Conservation (phyloP, 345 rosid species). For the Lumnitzera littorea region DNA sequence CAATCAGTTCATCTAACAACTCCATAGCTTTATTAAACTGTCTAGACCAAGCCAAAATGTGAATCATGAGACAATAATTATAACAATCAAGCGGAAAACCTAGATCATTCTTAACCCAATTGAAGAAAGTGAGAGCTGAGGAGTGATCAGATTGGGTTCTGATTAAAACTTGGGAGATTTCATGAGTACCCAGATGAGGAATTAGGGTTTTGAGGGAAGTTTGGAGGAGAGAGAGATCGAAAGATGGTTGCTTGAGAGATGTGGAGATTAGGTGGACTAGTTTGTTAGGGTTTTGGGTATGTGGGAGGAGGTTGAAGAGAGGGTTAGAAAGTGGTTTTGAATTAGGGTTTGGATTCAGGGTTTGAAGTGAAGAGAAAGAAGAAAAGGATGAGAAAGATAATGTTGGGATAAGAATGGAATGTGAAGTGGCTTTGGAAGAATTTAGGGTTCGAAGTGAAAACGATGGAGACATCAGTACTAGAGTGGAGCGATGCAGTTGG, state of each 20-base stretch:
- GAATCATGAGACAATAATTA: slow-evolving; percentile 53
- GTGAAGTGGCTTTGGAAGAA: too few species aligned
- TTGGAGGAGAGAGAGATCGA: slow-evolving; percentile 17
- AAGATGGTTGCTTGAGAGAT: slow-evolving; percentile 32
- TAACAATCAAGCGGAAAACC: slow-evolving; percentile 26
- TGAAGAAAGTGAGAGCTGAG: slow-evolving; percentile 49
- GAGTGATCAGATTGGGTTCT: slow-evolving; percentile 58
- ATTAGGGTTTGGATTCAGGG: slow-evolving; percentile 16
- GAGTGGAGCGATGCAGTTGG: too few species aligned
- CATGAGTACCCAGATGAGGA: slow-evolving; percentile 41
- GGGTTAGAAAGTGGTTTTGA: slow-evolving; percentile 31
- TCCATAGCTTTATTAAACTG: slow-evolving; percentile 45
- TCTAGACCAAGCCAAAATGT: slow-evolving; percentile 48
- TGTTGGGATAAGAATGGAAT: too few species aligned
- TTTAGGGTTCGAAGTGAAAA: too few species aligned
- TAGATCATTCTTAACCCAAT: slow-evolving; percentile 51
- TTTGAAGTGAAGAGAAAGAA: slow-evolving; percentile 21
- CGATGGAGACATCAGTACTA: too few species aligned
- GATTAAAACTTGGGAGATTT: slow-evolving; percentile 57
- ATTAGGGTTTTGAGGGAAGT: slow-evolving; percentile 23
- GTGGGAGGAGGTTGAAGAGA: slow-evolving; percentile 48
- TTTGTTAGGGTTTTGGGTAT: slow-evolving; percentile 52
- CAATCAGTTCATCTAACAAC: slow-evolving; percentile 34
- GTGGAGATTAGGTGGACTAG: slow-evolving; percentile 48
- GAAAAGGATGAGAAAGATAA: slow-evolving; percentile 17